These are phyloP conservation scores for Aspergillus glaucus DNA, from an alignment of 2,329 filamentous ascomycete genomes.

Conservation along the genomic window DNA sequence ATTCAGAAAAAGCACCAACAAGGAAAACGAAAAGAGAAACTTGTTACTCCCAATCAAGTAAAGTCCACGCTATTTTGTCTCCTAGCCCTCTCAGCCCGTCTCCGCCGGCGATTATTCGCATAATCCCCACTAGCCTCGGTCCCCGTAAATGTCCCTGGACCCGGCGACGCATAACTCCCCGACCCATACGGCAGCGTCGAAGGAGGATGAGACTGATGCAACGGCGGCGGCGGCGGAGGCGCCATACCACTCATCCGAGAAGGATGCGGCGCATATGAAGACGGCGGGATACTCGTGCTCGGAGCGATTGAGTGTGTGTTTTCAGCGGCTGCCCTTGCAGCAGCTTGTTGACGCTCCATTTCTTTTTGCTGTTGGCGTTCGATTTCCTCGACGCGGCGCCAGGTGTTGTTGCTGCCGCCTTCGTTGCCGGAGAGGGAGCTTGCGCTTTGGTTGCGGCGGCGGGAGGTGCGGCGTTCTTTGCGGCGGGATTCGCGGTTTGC, in stretches of 20 bases:
- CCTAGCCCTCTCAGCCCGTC: slow-evolving; percentile 48
- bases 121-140: slow-evolving; percentile 47
- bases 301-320: slow-evolving; percentile 16
- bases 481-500: slow-evolving; percentile 52
- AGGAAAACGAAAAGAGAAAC: background rate
- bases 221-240: slow-evolving; percentile 24
- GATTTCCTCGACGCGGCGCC: slow-evolving; percentile 45
- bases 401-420: slow-evolving; percentile 33
- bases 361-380: slow-evolving; percentile 43
- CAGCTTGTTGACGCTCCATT: slow-evolving; percentile 33
- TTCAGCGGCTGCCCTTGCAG: slow-evolving; percentile 9
- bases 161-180: slow-evolving; percentile 36
- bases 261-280: slow-evolving; percentile 17
- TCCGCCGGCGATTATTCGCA: slow-evolving; percentile 47
- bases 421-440: slow-evolving; percentile 39
- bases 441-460: slow-evolving; percentile 34
- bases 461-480: slow-evolving; percentile 37
- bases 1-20: background rate
- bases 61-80: slow-evolving; percentile 46
- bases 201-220: slow-evolving; percentile 32
- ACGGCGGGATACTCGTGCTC: slow-evolving; percentile 19
- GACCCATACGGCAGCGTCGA: slow-evolving; percentile 36
- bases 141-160: slow-evolving; percentile 40
- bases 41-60: slow-evolving; percentile 26
- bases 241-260: slow-evolving; percentile 5